These are phyloP conservation scores for Fagopyrum homotropicum DNA, from an alignment of 148 eudicot species.

Conservation along the genomic window DNA sequence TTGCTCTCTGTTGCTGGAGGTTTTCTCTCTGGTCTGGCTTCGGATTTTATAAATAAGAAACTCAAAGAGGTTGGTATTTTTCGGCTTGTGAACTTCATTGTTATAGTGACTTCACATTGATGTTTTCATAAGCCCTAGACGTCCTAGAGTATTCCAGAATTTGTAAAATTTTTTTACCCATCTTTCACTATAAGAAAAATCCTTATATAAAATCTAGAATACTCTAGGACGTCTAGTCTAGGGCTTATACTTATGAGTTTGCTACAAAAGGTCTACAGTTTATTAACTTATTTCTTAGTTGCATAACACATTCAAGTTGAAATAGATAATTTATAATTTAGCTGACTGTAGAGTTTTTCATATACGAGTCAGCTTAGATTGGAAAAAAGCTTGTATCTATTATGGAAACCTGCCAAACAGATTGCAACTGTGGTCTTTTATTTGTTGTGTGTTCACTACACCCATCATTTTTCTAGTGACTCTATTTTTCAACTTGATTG, in stretches of 20 bases:
- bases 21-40: slow-evolving; percentile 73
- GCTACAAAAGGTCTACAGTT: not conserved
- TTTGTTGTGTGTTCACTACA: not conserved
- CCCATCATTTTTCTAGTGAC: not conserved
- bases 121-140: too few relatives aligned
- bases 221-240: too few relatives aligned
- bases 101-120: not conserved
- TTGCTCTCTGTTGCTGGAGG: slow-evolving; percentile 94
- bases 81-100: not conserved
- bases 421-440: not conserved
- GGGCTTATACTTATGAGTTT: not conserved
- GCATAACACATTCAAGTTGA: not conserved
- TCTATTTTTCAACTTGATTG: not conserved
- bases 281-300: not conserved
- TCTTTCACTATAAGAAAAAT: too few relatives aligned
- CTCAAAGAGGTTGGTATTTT: slow-evolving; percentile 69
- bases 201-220: too few relatives aligned
- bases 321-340: not conserved
- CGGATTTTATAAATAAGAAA: slow-evolving; percentile 85
- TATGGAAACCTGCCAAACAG: not conserved
- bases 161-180: too few relatives aligned
- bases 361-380: slow-evolving; percentile 6
- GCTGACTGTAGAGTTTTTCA: not conserved
- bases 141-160: too few relatives aligned
- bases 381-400: not conserved